Base-by-base conservation (phyloP, 2,329 filamentous ascomycete species). In the Xylaria sp. region DNA sequence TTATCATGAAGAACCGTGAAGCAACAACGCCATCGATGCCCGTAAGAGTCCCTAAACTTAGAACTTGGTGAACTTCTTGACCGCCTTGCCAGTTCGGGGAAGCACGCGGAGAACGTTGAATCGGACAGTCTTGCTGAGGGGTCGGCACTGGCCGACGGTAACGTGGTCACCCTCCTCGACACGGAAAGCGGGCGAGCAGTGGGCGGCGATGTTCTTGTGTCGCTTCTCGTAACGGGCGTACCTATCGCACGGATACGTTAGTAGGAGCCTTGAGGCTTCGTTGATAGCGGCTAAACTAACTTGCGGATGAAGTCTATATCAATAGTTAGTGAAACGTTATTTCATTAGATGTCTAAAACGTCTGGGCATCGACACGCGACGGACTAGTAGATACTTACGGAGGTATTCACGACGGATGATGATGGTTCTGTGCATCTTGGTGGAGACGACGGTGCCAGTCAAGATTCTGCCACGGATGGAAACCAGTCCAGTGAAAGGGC, bases 141-240 rank as follows among this genome's bases (percentile, higher is more conserved):
- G 96, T 85, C 96, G 90, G 93, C 96, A 99, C 89, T 99, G 96
- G 87, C 96, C 96, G 85, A 99, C 95, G 79, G 95, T 97, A 80
- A 99, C 97, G 87, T 95, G 92, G 87, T 99, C 96, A 90, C 96
- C 97, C 84, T 98, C 95, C 89, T 97, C 93, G 80, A 98, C 94
- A 97, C 96, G 96, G 94, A 99, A 99, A 85, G 95, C 95, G 80
- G 96, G 96, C 75, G 94, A 97, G 81, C 98, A 95, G 90, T 99
- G 96, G 77, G 95, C 96, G 81, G 96, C 93, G 76, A 99, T 90
- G 91, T 99, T 99, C 92, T 97, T 97, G 93, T 99, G 96, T 85
- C 96, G 91, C 92, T 97, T 98, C 93, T 99, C 97, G 86, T 99
- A 99, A 91, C 96, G 93, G 83, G 93, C 89, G 91, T 99, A 99